These are phyloP conservation scores for Boletus speciosus DNA, from an alignment of 768 basidiomycete genomes.

Conservation along the genomic window DNA sequence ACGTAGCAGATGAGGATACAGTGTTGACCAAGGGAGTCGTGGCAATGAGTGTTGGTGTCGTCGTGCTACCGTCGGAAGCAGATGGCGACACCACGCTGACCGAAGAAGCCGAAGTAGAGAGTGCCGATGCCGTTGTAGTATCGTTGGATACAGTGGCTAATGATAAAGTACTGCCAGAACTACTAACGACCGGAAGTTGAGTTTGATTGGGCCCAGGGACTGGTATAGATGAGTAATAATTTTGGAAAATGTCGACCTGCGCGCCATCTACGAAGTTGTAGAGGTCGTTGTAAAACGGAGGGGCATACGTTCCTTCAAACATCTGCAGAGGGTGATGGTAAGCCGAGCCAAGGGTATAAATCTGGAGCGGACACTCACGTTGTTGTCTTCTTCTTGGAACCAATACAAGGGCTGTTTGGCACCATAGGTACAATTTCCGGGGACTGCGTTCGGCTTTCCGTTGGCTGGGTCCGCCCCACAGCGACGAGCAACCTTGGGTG, in stretches of 20 bases:
- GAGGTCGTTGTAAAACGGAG: slow-evolving; percentile 63
- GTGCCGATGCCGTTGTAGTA: no score
- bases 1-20: not conserved
- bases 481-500: slow-evolving; percentile 56
- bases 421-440: slow-evolving; percentile 69
- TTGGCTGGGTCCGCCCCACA: slow-evolving; percentile 59
- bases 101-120: no score
- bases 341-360: not conserved
- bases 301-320: slow-evolving; percentile 59
- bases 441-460: slow-evolving; percentile 39
- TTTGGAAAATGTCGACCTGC: slow-evolving; percentile 69
- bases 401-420: slow-evolving; percentile 71
- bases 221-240: slow-evolving; percentile 48
- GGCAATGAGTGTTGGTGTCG: not conserved
- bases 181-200: slow-evolving; percentile 18
- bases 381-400: slow-evolving; percentile 61
- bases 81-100: no score
- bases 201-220: slow-evolving; percentile 40
- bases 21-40: not conserved
- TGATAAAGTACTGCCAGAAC: not conserved
- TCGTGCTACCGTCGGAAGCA: not conserved
- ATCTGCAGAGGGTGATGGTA: slow-evolving; percentile 38
- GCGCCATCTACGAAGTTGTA: slow-evolving; percentile 73
- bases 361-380: slow-evolving; percentile 37
- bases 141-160: no score